Conservation (phyloP, 345 rosid genomes). For the Litchi chinensis region DNA sequence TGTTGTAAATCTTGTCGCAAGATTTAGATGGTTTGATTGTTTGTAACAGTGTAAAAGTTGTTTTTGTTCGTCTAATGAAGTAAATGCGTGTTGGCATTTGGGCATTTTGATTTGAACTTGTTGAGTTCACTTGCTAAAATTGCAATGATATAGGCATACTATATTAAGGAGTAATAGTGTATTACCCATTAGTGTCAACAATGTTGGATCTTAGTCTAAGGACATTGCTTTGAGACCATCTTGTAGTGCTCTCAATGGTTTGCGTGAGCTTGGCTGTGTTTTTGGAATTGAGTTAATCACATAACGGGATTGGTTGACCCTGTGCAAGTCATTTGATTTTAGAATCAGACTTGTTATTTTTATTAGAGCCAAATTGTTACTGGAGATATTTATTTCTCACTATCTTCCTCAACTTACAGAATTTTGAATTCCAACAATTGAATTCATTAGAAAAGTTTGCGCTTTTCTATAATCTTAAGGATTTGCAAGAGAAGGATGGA, state of each 20-base stretch:
- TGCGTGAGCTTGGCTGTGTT: background rate
- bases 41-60: background rate
- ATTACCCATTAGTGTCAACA: background rate
- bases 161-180: background rate
- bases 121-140: background rate
- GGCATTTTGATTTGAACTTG: background rate
- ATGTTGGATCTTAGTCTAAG: background rate
- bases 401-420: background rate
- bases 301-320: background rate
- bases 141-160: background rate
- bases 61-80: background rate
- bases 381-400: background rate
- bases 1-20: background rate
- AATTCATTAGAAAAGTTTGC: background rate
- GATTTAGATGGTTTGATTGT: background rate
- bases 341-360: background rate
- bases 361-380: background rate
- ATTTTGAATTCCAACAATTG: background rate
- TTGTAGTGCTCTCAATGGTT: background rate
- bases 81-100: background rate
- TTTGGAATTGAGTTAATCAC: background rate
- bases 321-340: background rate
- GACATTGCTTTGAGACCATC: background rate
- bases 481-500: background rate
- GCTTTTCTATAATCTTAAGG: background rate